phyloP scores from a whole-genome alignment of 2,329 filamentous ascomycete genomes.

The Monosporascus sp. region DNA sequence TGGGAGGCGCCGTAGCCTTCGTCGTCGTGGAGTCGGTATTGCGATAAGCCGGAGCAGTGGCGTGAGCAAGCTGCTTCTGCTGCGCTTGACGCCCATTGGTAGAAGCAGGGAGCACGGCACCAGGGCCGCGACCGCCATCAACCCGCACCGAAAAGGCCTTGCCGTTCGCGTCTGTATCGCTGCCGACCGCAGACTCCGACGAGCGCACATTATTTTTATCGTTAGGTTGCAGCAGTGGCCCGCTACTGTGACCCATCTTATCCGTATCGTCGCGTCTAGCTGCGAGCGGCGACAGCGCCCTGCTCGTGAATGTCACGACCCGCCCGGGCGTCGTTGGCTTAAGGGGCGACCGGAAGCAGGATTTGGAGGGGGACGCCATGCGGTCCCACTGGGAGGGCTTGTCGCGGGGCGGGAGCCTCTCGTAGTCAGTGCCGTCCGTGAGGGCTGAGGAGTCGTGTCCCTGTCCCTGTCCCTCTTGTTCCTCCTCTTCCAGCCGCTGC shows the following conservation, averaged over 20 bases:
- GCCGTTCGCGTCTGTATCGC: no score
- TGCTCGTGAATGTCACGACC: conserved; percentile 53
- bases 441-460: conserved; percentile 27
- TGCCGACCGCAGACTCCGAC: no score
- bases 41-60: no score
- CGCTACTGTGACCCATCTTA: conserved; percentile 9
- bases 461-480: conserved; percentile 6
- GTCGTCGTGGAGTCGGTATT: not conserved
- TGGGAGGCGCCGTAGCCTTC: not conserved
- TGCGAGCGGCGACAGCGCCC: conserved; percentile 40
- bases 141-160: no score
- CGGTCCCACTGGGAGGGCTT: conserved; percentile 45
- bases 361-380: conserved; percentile 52
- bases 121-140: no score
- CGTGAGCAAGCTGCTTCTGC: no score
- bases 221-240: not conserved
- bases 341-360: conserved; percentile 50
- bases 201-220: not conserved
- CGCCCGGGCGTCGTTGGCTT: conserved; percentile 54
- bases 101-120: no score
- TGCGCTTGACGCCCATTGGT: no score
- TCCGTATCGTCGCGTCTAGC: conserved; percentile 29
- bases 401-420: conserved; percentile 32
- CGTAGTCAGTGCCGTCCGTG: conserved; percentile 34
- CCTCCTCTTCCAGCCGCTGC: not conserved